Base-by-base conservation (phyloP, 2,329 filamentous ascomycete species). In the Pyrenophora seminiperda region DNA sequence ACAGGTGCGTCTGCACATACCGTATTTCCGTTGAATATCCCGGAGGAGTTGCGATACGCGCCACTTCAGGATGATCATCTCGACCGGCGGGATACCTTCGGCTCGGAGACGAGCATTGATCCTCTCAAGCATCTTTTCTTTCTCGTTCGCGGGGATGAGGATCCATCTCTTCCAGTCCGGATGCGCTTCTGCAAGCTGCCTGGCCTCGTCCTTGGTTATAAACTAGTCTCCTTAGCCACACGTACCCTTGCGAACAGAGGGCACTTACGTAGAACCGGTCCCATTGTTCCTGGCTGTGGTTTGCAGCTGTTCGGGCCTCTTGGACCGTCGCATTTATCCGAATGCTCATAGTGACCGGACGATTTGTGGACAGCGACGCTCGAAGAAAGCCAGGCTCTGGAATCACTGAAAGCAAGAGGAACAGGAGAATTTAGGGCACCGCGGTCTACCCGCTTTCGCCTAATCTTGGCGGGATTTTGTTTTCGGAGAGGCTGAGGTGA, bases 1-100 rank as follows among this genome's bases (percentile, higher is more conserved):
- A 51, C 45, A 53, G 55, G 46, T 41, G 51, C 50, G 39, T 55
- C 46, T 50, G 49, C 49, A 71, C 69, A 54, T 70, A 72, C 69
- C 61, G 55, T 70, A 72, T 54, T 70, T 72, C 41, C 69, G 62
- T 47, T 71, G 66, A 17, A 71, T 71, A 47, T 72, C 69, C 46
- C 69, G 58, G 34, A 72, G 52, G 20, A 72, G 61, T 43, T 72
- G 69, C 47, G 68, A 69, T 41, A 71, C 66, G 31, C 69, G 59
- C 69, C 69, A 72, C 55, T 72, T 72, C 55, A 71, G 52, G 44
- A 72, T 71, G 13, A 68, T 70, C 69, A 72, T 72, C 41, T 71
- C 67, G 11, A 72, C 68, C 9, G 66, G 55, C 30, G 67, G 68
- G 50, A 71, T 71, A 47, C 67, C 68, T 56, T 72, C 69, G 27